Conservation (phyloP, 306 rosid genomes). For the Glycyrrhiza uralensis region DNA sequence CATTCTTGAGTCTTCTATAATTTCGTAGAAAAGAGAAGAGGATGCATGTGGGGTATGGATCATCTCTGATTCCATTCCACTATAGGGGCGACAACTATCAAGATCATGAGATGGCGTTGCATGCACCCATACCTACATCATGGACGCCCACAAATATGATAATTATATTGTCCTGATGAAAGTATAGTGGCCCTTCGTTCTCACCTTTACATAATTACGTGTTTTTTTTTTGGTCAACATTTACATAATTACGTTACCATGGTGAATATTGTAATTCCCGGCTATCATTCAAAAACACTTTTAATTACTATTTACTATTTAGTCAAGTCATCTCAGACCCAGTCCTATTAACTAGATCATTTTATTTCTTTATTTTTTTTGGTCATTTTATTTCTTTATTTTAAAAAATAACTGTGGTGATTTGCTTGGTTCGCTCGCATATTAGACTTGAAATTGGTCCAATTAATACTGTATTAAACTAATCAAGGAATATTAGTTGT, state of each 20-base stretch:
- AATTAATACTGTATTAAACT: background rate
- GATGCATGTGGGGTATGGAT: background rate
- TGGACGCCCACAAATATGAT: background rate
- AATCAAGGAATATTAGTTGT: background rate
- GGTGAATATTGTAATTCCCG: background rate
- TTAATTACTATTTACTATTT: too few relatives aligned
- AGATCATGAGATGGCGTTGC: background rate
- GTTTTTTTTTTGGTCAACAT: too few relatives aligned
- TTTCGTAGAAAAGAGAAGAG: background rate
- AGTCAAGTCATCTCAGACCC: background rate
- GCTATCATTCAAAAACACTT: background rate
- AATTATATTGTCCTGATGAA: background rate
- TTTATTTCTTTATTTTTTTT: too few relatives aligned
- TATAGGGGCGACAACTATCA: background rate
- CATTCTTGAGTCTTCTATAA: background rate
- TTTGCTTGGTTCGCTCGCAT: background rate
- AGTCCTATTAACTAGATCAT: background rate
- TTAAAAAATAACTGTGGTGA: too few relatives aligned
- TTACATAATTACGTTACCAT: too few relatives aligned
- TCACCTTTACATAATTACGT: too few relatives aligned
- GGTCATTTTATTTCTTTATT: too few relatives aligned
- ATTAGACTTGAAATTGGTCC: conserved; percentile 1
- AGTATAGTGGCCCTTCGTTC: background rate
- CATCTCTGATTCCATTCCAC: background rate
- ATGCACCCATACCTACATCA: background rate